Evolutionary conservation across 192 early-diverging fungal genomes (phyloP).

Genomic region (Coemansia sp.): DNA sequence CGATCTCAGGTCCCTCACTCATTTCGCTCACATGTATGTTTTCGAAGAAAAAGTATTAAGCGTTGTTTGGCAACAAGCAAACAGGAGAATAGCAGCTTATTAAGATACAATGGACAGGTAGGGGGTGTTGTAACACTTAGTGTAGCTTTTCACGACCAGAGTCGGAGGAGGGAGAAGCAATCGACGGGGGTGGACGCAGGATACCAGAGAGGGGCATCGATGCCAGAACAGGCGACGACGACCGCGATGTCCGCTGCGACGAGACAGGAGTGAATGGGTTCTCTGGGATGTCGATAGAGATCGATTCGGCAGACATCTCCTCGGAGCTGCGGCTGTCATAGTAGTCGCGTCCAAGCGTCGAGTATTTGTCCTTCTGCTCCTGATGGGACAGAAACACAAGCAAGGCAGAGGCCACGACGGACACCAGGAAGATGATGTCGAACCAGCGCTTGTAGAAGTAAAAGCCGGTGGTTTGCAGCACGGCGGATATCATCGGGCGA

Average conservation of each 20-base stretch:
- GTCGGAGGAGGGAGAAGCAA: conserved; percentile 6
- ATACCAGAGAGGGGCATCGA: conserved; percentile 20
- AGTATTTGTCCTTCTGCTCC: conserved; percentile 57
- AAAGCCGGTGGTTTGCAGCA: conserved; percentile 81
- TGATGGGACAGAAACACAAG: conserved; percentile 73
- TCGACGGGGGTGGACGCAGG: conserved; percentile 8
- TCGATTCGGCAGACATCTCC: conserved; percentile 34
- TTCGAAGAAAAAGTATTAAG: background rate
- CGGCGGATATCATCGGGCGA: conserved; percentile 75
- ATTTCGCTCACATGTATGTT: no score
- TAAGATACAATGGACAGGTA: background rate
- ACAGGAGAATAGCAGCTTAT: background rate
- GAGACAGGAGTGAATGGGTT: conserved; percentile 29
- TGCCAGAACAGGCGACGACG: conserved; percentile 30
- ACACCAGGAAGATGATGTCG: conserved; percentile 86
- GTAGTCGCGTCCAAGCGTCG: conserved; percentile 49
- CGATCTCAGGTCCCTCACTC: no score
- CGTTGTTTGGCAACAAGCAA: background rate
- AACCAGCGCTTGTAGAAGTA: conserved; percentile 94
- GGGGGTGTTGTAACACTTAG: conserved; percentile 2
- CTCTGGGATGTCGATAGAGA: conserved; percentile 47
- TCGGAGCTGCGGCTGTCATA: conserved; percentile 40
- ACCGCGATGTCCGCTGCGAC: conserved; percentile 35
- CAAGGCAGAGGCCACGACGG: conserved; percentile 68
- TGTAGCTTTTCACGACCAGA: conserved; percentile 28